Evolutionary conservation across 805 yeast genomes (phyloP).

Genomic region (Metschnikowia sp.): DNA sequence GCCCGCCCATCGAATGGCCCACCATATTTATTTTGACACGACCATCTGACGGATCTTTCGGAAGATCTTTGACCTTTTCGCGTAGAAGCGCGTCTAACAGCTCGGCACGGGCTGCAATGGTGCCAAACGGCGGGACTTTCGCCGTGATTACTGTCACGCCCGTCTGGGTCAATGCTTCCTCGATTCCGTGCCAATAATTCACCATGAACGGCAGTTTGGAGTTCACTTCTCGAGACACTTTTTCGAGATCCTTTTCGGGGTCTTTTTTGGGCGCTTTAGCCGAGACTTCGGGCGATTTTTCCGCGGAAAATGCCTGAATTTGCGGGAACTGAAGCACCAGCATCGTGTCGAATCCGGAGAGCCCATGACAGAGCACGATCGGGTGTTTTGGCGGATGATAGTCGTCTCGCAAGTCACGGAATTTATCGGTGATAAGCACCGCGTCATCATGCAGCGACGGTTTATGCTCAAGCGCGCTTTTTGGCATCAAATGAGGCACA

Average conservation of each 20-base stretch:
- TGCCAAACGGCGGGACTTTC: conserved; percentile 78
- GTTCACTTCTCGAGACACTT: conserved; percentile 11
- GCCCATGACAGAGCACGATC: conserved; percentile 80
- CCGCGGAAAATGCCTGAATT: conserved; percentile 8
- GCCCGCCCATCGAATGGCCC: conserved; percentile 94
- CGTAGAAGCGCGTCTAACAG: conserved; percentile 51
- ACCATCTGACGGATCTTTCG: conserved; percentile 15
- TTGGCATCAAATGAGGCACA: background rate
- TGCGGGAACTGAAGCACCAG: conserved; percentile 16
- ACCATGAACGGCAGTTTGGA: conserved; percentile 38
- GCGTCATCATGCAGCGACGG: conserved; percentile 12
- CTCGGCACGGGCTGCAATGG: conserved; percentile 65
- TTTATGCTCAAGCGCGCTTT: conserved; percentile 2
- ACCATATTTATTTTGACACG: conserved; percentile 62
- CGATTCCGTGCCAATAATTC: conserved; percentile 83
- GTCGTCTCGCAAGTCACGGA: conserved; percentile 27
- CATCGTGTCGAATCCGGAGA: conserved; percentile 71
- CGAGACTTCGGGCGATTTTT: background rate
- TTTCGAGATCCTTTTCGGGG: conserved; percentile 13
- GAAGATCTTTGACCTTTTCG: conserved; percentile 22
- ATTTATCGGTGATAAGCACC: conserved; percentile 28
- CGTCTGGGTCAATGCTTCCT: conserved; percentile 50
- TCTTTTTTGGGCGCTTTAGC: too few relatives aligned
- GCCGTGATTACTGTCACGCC: conserved; percentile 74
- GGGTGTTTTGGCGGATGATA: conserved; percentile 67